A percentile compares a stretch with the other conserved stretches of the same genome.
These are phyloP conservation scores for Diospyros lotus DNA, from an alignment of 148 eudicot genomes.

Conservation along the genomic window DNA sequence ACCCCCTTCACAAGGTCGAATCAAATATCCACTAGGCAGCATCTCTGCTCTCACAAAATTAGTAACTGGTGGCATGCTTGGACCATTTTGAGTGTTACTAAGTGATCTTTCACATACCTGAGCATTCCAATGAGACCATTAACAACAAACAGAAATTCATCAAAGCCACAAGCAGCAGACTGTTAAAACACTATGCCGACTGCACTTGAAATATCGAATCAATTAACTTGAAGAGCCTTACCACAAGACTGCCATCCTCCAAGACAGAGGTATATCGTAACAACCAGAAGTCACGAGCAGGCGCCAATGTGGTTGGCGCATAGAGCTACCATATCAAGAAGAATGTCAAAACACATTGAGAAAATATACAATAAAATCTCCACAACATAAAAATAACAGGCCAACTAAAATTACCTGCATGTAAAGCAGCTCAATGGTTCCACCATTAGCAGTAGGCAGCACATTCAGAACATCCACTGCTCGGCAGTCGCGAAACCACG, in stretches of 20 bases:
- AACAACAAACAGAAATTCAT: not conserved
- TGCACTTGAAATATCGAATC: not conserved
- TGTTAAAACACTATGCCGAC: not conserved
- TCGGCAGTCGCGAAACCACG: constrained; percentile 99
- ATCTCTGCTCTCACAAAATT: constrained; percentile 79
- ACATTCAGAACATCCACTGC: constrained; percentile 93
- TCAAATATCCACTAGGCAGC: constrained; percentile 73
- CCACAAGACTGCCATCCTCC: constrained; percentile 99
- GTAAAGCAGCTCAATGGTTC: constrained; percentile 97
- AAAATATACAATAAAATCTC: not conserved
- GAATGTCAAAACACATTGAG: not conserved
- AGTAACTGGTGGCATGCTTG: constrained; percentile 75
- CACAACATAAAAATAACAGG: not conserved
- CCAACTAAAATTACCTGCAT: constrained; percentile 66
- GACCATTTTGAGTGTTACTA: constrained; percentile 79
- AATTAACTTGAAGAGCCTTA: constrained; percentile 18
- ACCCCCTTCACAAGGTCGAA: constrained; percentile 86
- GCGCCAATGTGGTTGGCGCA: constrained; percentile 96
- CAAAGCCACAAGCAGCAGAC: not conserved
- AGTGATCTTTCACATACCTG: constrained; percentile 97
- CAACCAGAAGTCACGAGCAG: constrained; percentile 97
- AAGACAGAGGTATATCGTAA: constrained; percentile 85
- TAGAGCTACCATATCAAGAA: constrained; percentile 52
- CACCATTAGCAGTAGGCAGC: constrained; percentile 98
- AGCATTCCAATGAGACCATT: constrained; percentile 2